Evolutionary conservation across 2,329 filamentous ascomycete species (phyloP).

Genomic region (Colletotrichum echinochloae): DNA sequence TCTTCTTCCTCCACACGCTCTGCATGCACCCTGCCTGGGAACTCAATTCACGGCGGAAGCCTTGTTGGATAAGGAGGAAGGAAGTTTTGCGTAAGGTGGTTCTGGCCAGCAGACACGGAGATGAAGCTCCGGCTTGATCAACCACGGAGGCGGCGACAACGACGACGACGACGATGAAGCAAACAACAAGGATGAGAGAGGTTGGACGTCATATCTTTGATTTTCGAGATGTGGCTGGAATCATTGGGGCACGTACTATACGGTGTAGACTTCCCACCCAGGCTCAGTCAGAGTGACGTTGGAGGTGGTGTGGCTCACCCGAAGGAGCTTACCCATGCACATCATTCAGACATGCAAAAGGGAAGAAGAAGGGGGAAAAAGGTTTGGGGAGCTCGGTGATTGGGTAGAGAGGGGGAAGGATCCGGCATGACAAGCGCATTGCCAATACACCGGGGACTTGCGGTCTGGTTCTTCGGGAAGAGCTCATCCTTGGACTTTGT

Average conservation of each 20-base stretch:
- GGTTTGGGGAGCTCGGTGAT: slow-evolving; percentile 26
- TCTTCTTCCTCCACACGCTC: neutral
- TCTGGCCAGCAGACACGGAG: slow-evolving; percentile 14
- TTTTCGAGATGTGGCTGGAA: slow-evolving; percentile 26
- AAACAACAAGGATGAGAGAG: neutral
- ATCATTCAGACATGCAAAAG: neutral
- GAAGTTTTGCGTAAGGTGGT: slow-evolving; percentile 14
- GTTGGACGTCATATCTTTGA: slow-evolving; percentile 24
- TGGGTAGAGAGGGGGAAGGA: slow-evolving; percentile 10
- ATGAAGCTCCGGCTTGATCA: slow-evolving; percentile 24
- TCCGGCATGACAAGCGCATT: slow-evolving; percentile 4
- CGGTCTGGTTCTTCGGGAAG: slow-evolving; percentile 13
- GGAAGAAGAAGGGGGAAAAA: neutral
- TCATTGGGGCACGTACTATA: neutral
- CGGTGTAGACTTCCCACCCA: slow-evolving; percentile 2
- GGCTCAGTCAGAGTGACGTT: slow-evolving; percentile 34
- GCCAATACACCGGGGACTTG: slow-evolving; percentile 20
- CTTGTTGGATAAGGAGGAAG: neutral
- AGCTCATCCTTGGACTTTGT: slow-evolving; percentile 8
- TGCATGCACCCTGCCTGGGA: slow-evolving; percentile 19
- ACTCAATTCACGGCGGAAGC: slow-evolving; percentile 23
- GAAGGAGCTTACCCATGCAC: slow-evolving; percentile 33
- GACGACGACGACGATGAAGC: neutral
- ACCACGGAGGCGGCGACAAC: neutral
- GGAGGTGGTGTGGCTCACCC: slow-evolving; percentile 34